Base-by-base conservation (phyloP, 2,329 filamentous ascomycete species). In the Ophiosphaerella korrae region DNA sequence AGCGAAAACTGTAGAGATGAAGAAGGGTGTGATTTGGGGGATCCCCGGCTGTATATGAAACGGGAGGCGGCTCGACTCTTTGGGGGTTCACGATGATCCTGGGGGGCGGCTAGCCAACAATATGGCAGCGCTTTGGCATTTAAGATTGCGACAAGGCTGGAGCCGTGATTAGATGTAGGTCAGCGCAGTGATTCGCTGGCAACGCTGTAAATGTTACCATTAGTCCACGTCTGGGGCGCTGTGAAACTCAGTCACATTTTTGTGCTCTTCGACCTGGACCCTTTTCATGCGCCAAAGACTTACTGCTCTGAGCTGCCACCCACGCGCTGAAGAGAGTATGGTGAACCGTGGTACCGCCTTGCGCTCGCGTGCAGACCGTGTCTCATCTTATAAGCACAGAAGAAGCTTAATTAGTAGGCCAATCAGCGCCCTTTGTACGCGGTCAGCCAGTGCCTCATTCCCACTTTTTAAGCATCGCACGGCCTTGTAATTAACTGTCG, bases 381-480 rank as follows among this genome's bases (percentile, higher is more conserved):
- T 49, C 26, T 66, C 63, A 64, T 64, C 60, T 60, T 58, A 58
- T 46, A 48, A 39, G 35, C 55, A 56, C 55, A 66, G 53, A 53
- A 66, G 53, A 53, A 55, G 45, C 42, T 52, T 50, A 42, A 48
- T 57, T 54, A 57, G 46, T 50, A 50, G 54, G 39, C 68, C 62
- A 70, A 71, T 71, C 58, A 65, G 32, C 8, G 1, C 3, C 13
- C 13, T 29, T 26, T 31, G 38, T 31, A 32, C n/a, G 16, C 35
- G 21, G 39, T 24, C 48, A 54, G 53, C 21, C 36, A 45, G 42
- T 40, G 51, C 53, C 60, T 59, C 52, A 69, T 70, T 71, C 70
- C 68, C 67, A 67, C 66, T 69, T 66, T 68, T 64, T 67, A 68
- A 65, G 60, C 63, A 62, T 50, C 45, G 48, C 57, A 57, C 53